These are phyloP conservation scores for Cordyceps cicadae DNA, from an alignment of 2,329 filamentous ascomycete species.

Conservation along the genomic window DNA sequence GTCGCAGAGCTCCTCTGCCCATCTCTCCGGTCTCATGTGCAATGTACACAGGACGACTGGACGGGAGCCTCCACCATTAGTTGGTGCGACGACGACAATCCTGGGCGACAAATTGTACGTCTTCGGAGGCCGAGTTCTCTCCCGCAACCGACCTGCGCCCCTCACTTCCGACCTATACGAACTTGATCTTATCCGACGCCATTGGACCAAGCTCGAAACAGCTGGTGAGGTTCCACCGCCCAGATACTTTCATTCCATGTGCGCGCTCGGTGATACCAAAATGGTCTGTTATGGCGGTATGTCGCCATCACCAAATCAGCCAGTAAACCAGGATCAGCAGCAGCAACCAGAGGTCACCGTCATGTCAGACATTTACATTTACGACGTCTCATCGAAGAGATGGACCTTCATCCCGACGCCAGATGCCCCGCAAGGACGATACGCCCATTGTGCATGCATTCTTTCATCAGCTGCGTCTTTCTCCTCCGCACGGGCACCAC, in stretches of 20 bases:
- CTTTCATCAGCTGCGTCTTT: conserved; percentile 82
- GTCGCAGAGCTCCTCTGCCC: conserved; percentile 42
- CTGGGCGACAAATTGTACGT: conserved; percentile 94
- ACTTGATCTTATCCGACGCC: conserved; percentile 78
- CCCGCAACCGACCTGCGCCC: conserved; percentile 67
- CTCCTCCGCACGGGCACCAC: conserved; percentile 71
- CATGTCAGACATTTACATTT: conserved; percentile 97
- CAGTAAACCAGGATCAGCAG: conserved; percentile 39
- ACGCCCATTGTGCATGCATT: conserved; percentile 92
- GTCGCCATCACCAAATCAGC: conserved; percentile 63
- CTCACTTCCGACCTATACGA: conserved; percentile 90
- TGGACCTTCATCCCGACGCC: conserved; percentile 80
- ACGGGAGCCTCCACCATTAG: conserved; percentile 79
- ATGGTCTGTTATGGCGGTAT: conserved; percentile 97
- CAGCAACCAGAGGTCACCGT: conserved; percentile 81
- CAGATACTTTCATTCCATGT: conserved; percentile 95
- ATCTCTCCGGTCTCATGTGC: conserved; percentile 59
- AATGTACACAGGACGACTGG: conserved; percentile 81
- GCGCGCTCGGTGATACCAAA: conserved; percentile 86
- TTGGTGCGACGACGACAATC: conserved; percentile 91
- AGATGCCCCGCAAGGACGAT: conserved; percentile 84
- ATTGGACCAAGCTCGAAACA: conserved; percentile 87
- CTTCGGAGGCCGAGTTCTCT: conserved; percentile 85
- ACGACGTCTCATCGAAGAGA: conserved; percentile 69
- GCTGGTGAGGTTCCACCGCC: conserved; percentile 80